Evolutionary conservation across 768 basidiomycete species (phyloP).

Genomic region (Leucocoprinus birnbaumii): DNA sequence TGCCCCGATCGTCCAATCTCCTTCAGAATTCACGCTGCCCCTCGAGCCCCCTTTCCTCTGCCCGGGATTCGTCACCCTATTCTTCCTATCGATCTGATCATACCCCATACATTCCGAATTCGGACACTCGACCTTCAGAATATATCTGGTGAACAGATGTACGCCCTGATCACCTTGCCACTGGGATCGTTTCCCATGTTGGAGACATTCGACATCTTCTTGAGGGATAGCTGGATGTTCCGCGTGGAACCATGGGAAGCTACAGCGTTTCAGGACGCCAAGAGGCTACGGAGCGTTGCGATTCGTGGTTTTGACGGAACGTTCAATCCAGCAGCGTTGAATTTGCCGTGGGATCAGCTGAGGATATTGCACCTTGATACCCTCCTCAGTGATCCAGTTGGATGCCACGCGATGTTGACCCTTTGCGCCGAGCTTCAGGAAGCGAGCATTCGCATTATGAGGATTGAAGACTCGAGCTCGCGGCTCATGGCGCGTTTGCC

Average conservation of each 20-base stretch:
- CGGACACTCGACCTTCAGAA: conserved; percentile 6
- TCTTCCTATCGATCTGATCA: conserved; percentile 6
- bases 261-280: conserved; percentile 12
- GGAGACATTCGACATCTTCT: conserved; percentile 6
- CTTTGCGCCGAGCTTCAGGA: background rate
- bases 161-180: conserved; percentile 3
- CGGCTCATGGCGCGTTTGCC: background rate
- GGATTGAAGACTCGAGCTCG: conserved; percentile 7
- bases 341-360: conserved; percentile 18
- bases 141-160: conserved; percentile 11
- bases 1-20: conserved; percentile 12
- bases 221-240: conserved; percentile 12
- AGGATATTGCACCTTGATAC: conserved; percentile 13
- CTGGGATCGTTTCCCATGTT: background rate
- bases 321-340: conserved; percentile 12
- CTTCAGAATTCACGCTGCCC: conserved; percentile 5
- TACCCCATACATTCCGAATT: conserved; percentile 5
- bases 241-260: conserved; percentile 4
- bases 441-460: conserved; percentile 4
- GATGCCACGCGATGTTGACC: conserved; percentile 10
- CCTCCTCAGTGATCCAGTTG: conserved; percentile 6
- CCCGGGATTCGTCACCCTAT: conserved; percentile 8
- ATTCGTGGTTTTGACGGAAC: conserved; percentile 16
- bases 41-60: conserved; percentile 7
- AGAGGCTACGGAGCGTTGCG: conserved; percentile 12